Percentiles rank a stretch among this genome's conserved stretches.
Conservation (phyloP, 352 stramenopile genomes). For the Pythium guiyangense region DNA sequence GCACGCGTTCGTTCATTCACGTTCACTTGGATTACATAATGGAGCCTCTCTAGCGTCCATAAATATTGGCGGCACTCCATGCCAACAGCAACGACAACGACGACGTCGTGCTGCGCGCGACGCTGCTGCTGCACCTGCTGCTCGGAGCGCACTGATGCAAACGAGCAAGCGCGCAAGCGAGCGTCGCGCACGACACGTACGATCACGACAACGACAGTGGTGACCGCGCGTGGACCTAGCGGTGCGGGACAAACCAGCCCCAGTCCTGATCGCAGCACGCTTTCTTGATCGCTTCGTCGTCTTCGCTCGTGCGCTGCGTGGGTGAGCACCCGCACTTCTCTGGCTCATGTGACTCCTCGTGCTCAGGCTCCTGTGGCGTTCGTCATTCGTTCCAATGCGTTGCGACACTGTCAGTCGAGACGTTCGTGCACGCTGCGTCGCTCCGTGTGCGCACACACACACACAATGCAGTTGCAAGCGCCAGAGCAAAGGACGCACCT, state of each 20-base stretch:
- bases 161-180: no score
- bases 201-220: no score
- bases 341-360: conserved; percentile 3
- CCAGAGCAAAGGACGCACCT: conserved; percentile 16
- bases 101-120: no score
- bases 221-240: neutral
- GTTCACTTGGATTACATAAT: no score
- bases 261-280: conserved; percentile 51
- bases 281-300: conserved; percentile 7
- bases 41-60: no score
- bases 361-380: conserved; percentile 2
- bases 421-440: no score
- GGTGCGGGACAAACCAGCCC: conserved; percentile 57
- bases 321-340: conserved; percentile 19
- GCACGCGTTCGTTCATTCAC: no score
- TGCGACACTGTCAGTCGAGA: neutral
- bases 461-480: neutral
- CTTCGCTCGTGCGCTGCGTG: conserved; percentile 14
- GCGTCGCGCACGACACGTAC: neutral
- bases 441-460: neutral
- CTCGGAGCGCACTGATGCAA: no score
- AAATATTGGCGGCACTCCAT: no score
- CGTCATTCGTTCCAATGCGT: neutral
- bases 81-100: no score
- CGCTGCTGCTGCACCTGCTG: no score